A percentile compares a stretch with the other conserved stretches of the same genome.
Evolutionary conservation across 2,329 filamentous ascomycete genomes (phyloP).

Genomic region (Clonostachys byssicola): DNA sequence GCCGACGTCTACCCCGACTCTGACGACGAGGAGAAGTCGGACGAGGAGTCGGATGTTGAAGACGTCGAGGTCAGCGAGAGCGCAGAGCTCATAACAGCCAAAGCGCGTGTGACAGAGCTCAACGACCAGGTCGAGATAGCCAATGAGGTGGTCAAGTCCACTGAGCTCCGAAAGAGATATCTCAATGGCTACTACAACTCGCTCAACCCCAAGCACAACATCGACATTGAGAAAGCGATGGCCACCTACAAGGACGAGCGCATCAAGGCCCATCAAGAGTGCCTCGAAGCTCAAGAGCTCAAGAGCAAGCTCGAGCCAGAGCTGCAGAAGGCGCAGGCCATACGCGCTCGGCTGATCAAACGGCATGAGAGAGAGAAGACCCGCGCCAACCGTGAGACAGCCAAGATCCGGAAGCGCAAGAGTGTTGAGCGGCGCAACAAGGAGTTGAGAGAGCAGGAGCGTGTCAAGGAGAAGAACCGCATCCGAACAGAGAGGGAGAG

Average conservation of each 20-base stretch:
- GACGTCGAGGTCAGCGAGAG: constrained; percentile 15
- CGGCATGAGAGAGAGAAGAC: constrained; percentile 15
- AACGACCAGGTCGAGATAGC: not conserved
- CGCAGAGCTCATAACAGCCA: constrained; percentile 13
- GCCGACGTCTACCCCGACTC: constrained; percentile 49
- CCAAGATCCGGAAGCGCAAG: constrained; percentile 27
- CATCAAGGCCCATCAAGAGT: constrained; percentile 33
- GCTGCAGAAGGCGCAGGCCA: constrained; percentile 21
- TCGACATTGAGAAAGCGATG: constrained; percentile 29
- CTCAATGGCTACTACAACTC: constrained; percentile 33
- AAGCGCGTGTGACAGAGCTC: constrained; percentile 21
- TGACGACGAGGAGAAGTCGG: constrained; percentile 25
- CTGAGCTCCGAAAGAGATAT: constrained; percentile 28
- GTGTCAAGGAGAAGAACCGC: constrained; percentile 34
- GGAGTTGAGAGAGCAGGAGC: constrained; percentile 26
- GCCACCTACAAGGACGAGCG: constrained; percentile 37
- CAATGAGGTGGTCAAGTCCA: constrained; percentile 8
- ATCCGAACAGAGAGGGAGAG: constrained; percentile 34
- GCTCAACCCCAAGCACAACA: constrained; percentile 22
- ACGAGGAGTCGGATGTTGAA: constrained; percentile 15
- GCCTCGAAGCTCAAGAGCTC: constrained; percentile 21
- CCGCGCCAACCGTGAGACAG: constrained; percentile 18
- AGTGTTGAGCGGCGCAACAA: constrained; percentile 26
- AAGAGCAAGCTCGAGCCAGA: constrained; percentile 24
- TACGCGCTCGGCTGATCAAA: constrained; percentile 21